These are phyloP conservation scores for Xylaria venustula DNA, from an alignment of 495 filamentous ascomycete species.

Conservation along the genomic window DNA sequence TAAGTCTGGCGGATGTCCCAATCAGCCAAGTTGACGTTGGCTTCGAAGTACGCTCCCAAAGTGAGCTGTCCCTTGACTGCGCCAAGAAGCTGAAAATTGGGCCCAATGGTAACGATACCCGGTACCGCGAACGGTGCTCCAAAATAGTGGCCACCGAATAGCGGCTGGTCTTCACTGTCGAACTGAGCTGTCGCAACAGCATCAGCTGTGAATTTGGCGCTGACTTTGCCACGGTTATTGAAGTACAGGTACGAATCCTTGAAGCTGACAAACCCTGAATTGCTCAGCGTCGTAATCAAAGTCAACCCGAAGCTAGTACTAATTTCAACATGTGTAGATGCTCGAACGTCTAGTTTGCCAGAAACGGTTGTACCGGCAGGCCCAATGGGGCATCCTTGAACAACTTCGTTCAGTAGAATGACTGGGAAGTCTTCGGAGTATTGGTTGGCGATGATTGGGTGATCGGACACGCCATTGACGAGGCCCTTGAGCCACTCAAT, in stretches of 20 bases:
- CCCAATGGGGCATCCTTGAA: conserved; percentile 9
- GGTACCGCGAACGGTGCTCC: conserved; percentile 34
- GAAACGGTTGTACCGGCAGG: too few relatives aligned
- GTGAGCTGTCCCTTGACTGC: conserved; percentile 17
- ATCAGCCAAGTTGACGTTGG: background rate
- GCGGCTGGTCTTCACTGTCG: conserved; percentile 14
- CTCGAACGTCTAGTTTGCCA: conserved; percentile 22
- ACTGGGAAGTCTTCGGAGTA: conserved; percentile 9
- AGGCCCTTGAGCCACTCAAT: conserved; percentile 11
- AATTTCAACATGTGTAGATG: conserved; percentile 17
- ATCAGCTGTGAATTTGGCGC: conserved; percentile 23
- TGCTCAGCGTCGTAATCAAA: conserved; percentile 13
- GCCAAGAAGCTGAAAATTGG: conserved; percentile 28
- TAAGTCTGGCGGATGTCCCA: conserved; percentile 6
- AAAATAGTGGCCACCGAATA: background rate
- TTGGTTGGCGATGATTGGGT: conserved; percentile 4
- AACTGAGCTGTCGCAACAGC: conserved; percentile 8
- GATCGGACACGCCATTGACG: background rate
- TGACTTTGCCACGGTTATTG: conserved; percentile 27
- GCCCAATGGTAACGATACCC: conserved; percentile 36
- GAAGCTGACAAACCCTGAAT: conserved; percentile 20
- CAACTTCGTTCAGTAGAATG: conserved; percentile 19
- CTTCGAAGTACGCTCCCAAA: background rate
- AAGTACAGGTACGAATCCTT: conserved; percentile 30
- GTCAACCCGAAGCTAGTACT: conserved; percentile 28